Conservation (phyloP, 345 rosid genomes). For the Eucalyptus lansdowneana region DNA sequence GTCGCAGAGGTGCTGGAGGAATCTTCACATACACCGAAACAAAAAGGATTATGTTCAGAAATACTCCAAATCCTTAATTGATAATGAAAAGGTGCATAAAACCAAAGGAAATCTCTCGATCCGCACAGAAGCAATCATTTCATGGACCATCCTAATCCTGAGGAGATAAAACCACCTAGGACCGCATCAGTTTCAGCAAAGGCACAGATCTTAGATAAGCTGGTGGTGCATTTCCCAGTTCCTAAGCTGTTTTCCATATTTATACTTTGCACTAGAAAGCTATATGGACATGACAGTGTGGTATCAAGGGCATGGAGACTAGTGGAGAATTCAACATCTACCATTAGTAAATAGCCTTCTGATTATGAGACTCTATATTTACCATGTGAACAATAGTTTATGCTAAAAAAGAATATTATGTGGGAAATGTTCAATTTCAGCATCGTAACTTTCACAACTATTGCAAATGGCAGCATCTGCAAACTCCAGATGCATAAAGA, state of each 20-base stretch:
- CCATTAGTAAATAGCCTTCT: background rate
- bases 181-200: background rate
- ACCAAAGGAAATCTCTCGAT: background rate
- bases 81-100: background rate
- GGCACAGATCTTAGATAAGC: background rate
- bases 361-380: background rate
- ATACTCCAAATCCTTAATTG: background rate
- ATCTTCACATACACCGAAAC: slow-evolving; percentile 25
- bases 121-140: background rate
- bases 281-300: background rate
- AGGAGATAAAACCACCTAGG: background rate
- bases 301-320: background rate
- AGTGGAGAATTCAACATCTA: background rate
- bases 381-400: background rate
- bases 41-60: background rate
- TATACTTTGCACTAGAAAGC: background rate
- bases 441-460: background rate
- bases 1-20: slow-evolving; percentile 53
- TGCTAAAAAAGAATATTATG: background rate
- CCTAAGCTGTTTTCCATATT: background rate
- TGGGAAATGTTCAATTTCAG: background rate
- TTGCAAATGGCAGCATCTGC: background rate
- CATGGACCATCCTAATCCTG: background rate
- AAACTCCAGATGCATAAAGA: background rate
- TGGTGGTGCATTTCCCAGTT: background rate